Base-by-base conservation (phyloP, 139 green algal genomes). In the Tetraselmis chui region DNA sequence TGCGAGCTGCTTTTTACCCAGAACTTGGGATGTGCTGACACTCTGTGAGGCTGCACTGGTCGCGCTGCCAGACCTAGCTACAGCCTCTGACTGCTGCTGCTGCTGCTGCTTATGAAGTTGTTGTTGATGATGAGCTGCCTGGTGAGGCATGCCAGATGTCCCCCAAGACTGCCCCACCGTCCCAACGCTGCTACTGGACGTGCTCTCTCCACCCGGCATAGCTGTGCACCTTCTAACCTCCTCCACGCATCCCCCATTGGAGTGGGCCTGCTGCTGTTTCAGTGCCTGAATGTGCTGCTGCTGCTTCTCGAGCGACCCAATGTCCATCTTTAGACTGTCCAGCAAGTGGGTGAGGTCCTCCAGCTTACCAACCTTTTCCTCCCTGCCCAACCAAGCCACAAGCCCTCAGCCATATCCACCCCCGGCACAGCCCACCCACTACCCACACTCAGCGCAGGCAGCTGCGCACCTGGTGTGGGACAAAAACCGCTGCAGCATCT, bases 401-500 rank as follows among this genome's bases (percentile, higher is more conserved):
- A 23, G 5, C 22, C 31, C 58, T 32, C 1, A 0, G 59, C 23
- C 23, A 59, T 24, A 25, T n/a, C 67, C 28, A 77, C 22, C 77
- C 5, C 23, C 5, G 11, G n/a, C n/a, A n/a, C n/a, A n/a, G n/a
- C n/a, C n/a, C n/a, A n/a, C n/a, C n/a, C n/a, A n/a, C n/a, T n/a
- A n/a, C n/a, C n/a, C 32, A 28, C 22, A 2, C 23, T 23, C 76
- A 77, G 26, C 25, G 30, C 29, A 78, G 59, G 26, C 29, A 83
- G 0, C 45, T 18, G 18, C 45, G 11, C 78, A 91, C 90, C 85
- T 91, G 29, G 90, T 88, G 45, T 92, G 86, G 59, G 93, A 85
- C 77, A 97, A 85, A 83, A 97, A 97, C 29, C 92, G 87, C 59
- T 94, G 88, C 77, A 97, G 85, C 80, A 97, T 88, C 77, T 93